These are phyloP conservation scores for Tetraselmis striata DNA, from an alignment of 139 green algal genomes.

Conservation along the genomic window DNA sequence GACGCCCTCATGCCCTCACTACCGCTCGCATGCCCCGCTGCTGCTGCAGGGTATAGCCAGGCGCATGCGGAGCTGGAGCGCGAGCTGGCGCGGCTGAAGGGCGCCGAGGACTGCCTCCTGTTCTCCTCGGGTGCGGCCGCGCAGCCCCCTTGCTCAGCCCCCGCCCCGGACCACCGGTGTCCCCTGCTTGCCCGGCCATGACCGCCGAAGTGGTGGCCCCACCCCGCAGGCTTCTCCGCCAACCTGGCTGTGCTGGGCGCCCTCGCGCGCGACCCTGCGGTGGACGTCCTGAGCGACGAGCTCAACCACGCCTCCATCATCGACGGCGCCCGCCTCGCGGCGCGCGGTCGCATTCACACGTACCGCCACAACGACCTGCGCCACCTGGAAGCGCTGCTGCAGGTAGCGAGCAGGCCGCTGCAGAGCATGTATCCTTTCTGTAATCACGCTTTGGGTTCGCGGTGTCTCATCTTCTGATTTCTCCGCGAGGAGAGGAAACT, in stretches of 20 bases:
- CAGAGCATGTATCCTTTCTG: too few species aligned
- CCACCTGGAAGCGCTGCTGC: conserved; percentile 69
- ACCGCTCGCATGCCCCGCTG: background rate
- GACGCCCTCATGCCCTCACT: background rate
- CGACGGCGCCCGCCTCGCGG: conserved; percentile 71
- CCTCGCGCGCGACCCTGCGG: conserved; percentile 24
- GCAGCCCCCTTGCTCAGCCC: background rate
- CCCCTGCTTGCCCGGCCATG: too few species aligned
- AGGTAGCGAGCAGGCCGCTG: too few species aligned
- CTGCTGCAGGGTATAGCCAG: conserved; percentile 60
- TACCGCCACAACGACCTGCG: conserved; percentile 85
- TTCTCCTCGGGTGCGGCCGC: conserved; percentile 52
- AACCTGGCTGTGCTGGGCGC: conserved; percentile 70
- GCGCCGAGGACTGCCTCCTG: conserved; percentile 68
- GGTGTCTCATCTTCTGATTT: too few species aligned
- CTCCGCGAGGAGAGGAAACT: too few species aligned
- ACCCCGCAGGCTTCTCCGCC: conserved; percentile 78
- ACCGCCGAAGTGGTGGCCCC: background rate
- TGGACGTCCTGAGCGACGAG: conserved; percentile 77
- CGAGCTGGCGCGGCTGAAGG: conserved; percentile 73
- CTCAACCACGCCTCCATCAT: conserved; percentile 97
- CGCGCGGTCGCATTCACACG: conserved; percentile 45
- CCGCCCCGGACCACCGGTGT: too few species aligned
- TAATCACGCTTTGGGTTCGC: too few species aligned
- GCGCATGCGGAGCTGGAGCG: conserved; percentile 76